Base-by-base conservation (phyloP, 805 yeast genomes). In the Saccharomycopsis babjevae region DNA sequence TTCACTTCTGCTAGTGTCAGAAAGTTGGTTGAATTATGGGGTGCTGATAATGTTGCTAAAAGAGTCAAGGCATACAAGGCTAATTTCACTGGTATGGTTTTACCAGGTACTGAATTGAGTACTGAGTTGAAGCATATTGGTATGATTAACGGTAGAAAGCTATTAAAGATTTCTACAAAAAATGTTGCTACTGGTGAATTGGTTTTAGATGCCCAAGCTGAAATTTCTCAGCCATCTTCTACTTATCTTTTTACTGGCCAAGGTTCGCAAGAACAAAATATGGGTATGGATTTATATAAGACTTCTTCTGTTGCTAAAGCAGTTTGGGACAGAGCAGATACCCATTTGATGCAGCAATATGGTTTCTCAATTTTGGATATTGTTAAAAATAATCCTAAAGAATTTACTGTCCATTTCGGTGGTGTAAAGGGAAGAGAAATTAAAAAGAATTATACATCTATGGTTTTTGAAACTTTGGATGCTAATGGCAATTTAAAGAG, bases 241-340 rank as follows among this genome's bases (percentile, higher is more conserved):
- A 88, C 99, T 22, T 94, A 89, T 73, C 96, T 94, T 62, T 94
- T 96, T 78, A 94, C 99, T 66, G 99, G 99, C 72, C 99, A 94
- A 81, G 99, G 99, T 75, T 93, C 99, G 64, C 99, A 94, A 77
- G 99, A 96, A 76, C 99, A 96, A 79, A 97, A 97, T 74, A 94
- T 94, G 99, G 99, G 99, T 81, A 94, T 94, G 99, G 99, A 94
- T 75, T 82, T 94, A 72, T 94, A 94, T 76, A 85, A 85, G 66
- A 81, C 88, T 50, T 88, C 97, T 57, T 91, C 83, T 36, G 97
- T 94, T 73, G 99, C 99, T 59, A 85, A 85, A 70, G 84, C 83
- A 66, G 97, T 94, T 65, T 94, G 99, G 99, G 98, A 94, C 74
- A 88, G 90, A 73, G 99, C 99, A 64, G 99, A 94, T 73, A 74